phyloP scores from a whole-genome alignment of 2,329 filamentous ascomycete species.

The Arthrobotrys sinensis region DNA sequence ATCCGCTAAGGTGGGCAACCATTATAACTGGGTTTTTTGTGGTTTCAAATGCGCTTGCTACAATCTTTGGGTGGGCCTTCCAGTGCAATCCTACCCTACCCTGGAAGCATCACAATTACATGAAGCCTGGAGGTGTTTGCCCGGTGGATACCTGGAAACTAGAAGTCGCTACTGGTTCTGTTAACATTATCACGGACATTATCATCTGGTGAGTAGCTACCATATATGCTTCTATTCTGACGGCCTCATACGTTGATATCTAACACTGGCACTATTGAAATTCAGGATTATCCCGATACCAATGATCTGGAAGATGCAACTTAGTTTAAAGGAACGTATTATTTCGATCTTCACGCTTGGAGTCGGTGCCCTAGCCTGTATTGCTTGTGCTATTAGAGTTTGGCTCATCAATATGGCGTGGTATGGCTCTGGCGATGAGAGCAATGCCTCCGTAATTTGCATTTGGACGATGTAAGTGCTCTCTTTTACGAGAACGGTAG shows the following conservation, averaged over 20 bases:
- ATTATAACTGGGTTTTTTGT: slow-evolving; percentile 31
- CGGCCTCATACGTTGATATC: neutral
- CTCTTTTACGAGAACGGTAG: neutral
- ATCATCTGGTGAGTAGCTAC: slow-evolving; percentile 32
- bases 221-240: neutral
- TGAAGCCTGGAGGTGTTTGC: slow-evolving; percentile 29
- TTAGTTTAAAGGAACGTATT: slow-evolving; percentile 37
- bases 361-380: slow-evolving; percentile 41
- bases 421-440: slow-evolving; percentile 37
- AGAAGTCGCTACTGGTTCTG: slow-evolving; percentile 32
- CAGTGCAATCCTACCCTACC: slow-evolving; percentile 34
- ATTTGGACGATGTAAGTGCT: slow-evolving; percentile 46
- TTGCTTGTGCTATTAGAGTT: slow-evolving; percentile 42
- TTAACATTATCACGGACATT: slow-evolving; percentile 47
- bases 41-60: slow-evolving; percentile 27
- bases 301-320: slow-evolving; percentile 55
- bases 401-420: slow-evolving; percentile 41
- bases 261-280: neutral
- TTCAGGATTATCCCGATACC: slow-evolving; percentile 39
- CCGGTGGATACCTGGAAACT: slow-evolving; percentile 40
- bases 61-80: slow-evolving; percentile 41
- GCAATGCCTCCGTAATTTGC: slow-evolving; percentile 39
- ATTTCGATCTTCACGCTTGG: slow-evolving; percentile 46
- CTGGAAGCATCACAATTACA: slow-evolving; percentile 44
- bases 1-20: slow-evolving; percentile 38